Base-by-base conservation (phyloP, 176 grass and related monocot species). In the Oryza rufipogon region DNA sequence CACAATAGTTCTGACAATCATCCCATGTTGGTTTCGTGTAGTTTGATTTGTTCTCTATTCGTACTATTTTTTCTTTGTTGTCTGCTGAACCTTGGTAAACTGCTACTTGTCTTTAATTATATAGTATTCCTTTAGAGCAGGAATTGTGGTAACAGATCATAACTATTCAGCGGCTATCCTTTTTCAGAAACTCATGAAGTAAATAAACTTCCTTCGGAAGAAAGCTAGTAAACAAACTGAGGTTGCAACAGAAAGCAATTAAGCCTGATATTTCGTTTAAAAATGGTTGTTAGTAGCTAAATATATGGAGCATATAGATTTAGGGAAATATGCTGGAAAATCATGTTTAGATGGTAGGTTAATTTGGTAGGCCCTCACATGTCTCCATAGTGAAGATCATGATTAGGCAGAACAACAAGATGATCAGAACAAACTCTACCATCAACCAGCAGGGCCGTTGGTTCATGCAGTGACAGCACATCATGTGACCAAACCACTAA, bases 351-450 rank as follows among this genome's bases (percentile, higher is more conserved):
- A 64, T 12, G 34, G 45, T 75, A 88, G 11, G 23, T 72, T 83
- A 66, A 54, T 56, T 73, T 66, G 86, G 68, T 11, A 75, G 56
- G 8, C 45, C 44, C 32, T 44, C n/a, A 9, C 38, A 15, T 75
- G 14, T 58, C 49, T 13, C 28, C 25, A 38, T 46, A 69, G 47
- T 68, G 76, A 75, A 84, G 36, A 75, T 26, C 63, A 80, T 80
- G 81, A 89, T 84, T 84, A 84, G 76, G 70, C 70, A 61, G 45
- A 22, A 14, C 19, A 83, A 69, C 46, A 73, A 78, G 56, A 78
- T 66, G 75, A 58, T 67, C 66, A 68, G 58, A 41, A 79, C 45
- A 3, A 84, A 73, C 80, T 66, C 74, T 45, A 72, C 58, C 32
- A 8, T 78, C 74, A 34, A 22, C 28, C 58, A 63, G 20, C 7